Evolutionary conservation across 2,329 filamentous ascomycete species (phyloP), one percentile per base, ranked within the genome.

Genomic region (Rugonectria rugulosa): DNA sequence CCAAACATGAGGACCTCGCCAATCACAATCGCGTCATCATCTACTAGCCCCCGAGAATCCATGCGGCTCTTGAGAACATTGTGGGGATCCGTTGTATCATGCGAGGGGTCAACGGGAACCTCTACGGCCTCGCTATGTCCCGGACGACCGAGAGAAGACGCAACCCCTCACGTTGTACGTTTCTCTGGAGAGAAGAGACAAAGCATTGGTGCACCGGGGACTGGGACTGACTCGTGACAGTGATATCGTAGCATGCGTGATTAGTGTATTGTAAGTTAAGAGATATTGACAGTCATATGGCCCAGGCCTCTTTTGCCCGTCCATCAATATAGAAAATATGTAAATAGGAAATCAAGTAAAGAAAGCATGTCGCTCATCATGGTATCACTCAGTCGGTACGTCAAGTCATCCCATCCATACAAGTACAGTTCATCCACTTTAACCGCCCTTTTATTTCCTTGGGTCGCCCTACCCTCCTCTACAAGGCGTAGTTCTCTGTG

Each of bases 401-500:
- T 34, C 36, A 17, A n/a, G 29, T 53, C 56, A 46, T 47, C 49
- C 49, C 48, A 40, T 36, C 6, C n/a, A 20, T 68, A 67, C 32
- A 63, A 65, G 57, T 63, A 64, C 61, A 66, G n/a, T 36, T 48
- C 54, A 24, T 37, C 41, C 26, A 17, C 20, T 21, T 7, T 42
- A 12, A 10, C 34, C n/a, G n/a, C n/a, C 46, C 50, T 27, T 34
- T 29, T 21, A 14, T 9, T 24, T 24, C 37, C 20, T 41, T 31
- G 26, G 19, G 19, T 32, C 26, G n/a, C 23, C 19, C 17, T 20
- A 21, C 6, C 31, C 43, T 12, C 3, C 37, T 46, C 32, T 65
- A 97, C 59, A 97, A 80, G 46, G 92, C 91, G 77, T 97, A 97
- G 73, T 97, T 97, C 80, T 98, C 94, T 4, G 93, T 91, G 77